phyloP scores from a whole-genome alignment of 2,329 filamentous ascomycete genomes.

The Aspergillus quadrilineatus region DNA sequence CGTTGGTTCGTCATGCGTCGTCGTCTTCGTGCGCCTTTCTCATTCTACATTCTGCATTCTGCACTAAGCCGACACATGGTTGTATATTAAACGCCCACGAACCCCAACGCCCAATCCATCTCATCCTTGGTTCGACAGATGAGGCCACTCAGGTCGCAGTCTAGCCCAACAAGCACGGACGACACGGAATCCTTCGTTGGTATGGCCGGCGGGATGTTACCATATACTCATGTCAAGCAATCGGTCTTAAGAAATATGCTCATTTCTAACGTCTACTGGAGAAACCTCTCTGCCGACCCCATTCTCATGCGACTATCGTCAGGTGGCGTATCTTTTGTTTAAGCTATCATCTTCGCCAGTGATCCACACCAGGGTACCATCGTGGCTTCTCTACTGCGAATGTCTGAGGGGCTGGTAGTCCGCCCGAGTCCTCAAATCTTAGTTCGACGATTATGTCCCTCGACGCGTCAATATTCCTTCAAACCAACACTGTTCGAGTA shows the following conservation, averaged over 20 bases:
- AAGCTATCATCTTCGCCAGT: background rate
- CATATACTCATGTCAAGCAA: background rate
- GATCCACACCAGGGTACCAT: background rate
- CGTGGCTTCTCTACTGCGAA: too few species aligned
- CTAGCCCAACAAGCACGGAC: slow-evolving; percentile 3
- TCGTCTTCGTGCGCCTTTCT: background rate
- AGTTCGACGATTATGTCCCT: too few species aligned
- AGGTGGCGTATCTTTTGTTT: too few species aligned
- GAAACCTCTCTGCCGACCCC: background rate
- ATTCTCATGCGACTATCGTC: background rate
- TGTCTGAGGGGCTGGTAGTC: background rate
- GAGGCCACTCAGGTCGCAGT: slow-evolving; percentile 1
- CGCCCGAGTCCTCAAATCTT: background rate
- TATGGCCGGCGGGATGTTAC: background rate
- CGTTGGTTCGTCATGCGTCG: slow-evolving; percentile 5
- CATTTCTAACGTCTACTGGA: background rate
- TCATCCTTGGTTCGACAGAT: background rate
- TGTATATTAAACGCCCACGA: slow-evolving; percentile 9
- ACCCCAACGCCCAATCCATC: background rate
- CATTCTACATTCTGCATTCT: background rate
- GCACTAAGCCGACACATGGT: slow-evolving; percentile 3
- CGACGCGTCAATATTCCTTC: background rate
- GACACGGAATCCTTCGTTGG: slow-evolving; percentile 4
- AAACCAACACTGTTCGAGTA: background rate
- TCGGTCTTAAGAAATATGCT: background rate